These are phyloP conservation scores for Chaetoscypha palmicola DNA, from an alignment of 2,329 filamentous ascomycete genomes.

Conservation along the genomic window DNA sequence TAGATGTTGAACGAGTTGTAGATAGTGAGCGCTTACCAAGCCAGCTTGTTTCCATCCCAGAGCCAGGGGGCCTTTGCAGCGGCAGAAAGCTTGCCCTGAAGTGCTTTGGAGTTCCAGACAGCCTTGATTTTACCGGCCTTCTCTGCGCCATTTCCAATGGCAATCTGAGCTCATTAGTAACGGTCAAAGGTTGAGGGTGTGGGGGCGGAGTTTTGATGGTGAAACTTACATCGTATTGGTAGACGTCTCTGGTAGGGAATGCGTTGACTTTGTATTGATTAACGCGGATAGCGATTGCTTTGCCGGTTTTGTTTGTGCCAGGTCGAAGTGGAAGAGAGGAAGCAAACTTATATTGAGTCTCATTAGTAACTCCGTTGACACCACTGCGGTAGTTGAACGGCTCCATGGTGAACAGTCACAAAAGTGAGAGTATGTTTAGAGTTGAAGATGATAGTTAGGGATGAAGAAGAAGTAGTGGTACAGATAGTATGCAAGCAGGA, in stretches of 20 bases:
- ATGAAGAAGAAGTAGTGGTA: neutral
- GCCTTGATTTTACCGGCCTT: conserved; percentile 64
- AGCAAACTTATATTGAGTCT: conserved; percentile 20
- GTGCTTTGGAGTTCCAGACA: conserved; percentile 61
- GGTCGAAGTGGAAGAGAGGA: conserved; percentile 38
- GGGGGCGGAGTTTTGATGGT: too few relatives aligned
- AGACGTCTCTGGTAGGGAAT: conserved; percentile 56
- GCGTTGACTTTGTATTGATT: conserved; percentile 68
- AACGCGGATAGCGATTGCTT: conserved; percentile 46
- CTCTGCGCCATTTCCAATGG: conserved; percentile 54
- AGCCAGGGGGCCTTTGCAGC: conserved; percentile 49
- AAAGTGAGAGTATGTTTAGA: neutral
- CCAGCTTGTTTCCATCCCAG: conserved; percentile 77
- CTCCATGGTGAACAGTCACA: conserved; percentile 25
- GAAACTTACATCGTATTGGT: conserved; percentile 75
- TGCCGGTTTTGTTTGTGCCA: conserved; percentile 51
- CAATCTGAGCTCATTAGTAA: conserved; percentile 43
- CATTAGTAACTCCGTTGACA: conserved; percentile 15
- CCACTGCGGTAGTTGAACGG: conserved; percentile 22
- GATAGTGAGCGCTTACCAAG: conserved; percentile 54
- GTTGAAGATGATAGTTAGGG: conserved; percentile 3
- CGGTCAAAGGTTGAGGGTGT: conserved; percentile 5
- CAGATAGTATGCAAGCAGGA: conserved; percentile 3
- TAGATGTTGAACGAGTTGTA: neutral
- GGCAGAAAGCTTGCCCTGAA: conserved; percentile 49